Conservation (phyloP, 148 eudicot genomes). For the Chenopodium formosanum region DNA sequence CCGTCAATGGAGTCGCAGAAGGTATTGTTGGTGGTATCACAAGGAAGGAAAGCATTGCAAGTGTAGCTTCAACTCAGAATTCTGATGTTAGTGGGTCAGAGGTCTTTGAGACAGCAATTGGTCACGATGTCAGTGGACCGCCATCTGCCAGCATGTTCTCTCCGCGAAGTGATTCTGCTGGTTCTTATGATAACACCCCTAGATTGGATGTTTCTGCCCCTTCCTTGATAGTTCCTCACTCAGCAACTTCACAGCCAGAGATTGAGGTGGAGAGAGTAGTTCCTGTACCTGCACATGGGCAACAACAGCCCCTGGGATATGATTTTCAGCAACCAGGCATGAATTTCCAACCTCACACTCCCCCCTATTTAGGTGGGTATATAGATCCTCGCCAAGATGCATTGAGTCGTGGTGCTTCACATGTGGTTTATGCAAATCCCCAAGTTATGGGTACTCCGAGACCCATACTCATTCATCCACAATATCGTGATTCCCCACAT, state of each 20-base stretch:
- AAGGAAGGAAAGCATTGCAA: slow-evolving; percentile 69
- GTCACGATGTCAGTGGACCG: slow-evolving; percentile 43
- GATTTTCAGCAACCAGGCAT: slow-evolving; percentile 46
- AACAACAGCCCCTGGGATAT: slow-evolving; percentile 34
- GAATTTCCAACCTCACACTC: slow-evolving; percentile 40
- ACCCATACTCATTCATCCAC: slow-evolving; percentile 54
- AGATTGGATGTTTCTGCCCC: slow-evolving; percentile 40
- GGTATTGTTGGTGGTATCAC: slow-evolving; percentile 42
- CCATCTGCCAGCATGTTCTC: slow-evolving; percentile 43
- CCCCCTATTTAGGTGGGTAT: slow-evolving; percentile 57
- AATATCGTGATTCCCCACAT: slow-evolving; percentile 42
- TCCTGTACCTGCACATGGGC: slow-evolving; percentile 37
- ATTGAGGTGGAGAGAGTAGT: slow-evolving; percentile 43
- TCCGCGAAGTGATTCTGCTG: slow-evolving; percentile 42
- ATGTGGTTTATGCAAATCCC: slow-evolving; percentile 53
- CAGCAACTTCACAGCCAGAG: slow-evolving; percentile 36
- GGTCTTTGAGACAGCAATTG: slow-evolving; percentile 39
- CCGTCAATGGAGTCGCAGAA: slow-evolving; percentile 72
- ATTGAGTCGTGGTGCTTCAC: slow-evolving; percentile 43
- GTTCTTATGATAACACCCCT: slow-evolving; percentile 40
- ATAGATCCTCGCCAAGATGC: slow-evolving; percentile 63
- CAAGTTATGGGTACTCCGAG: slow-evolving; percentile 51
- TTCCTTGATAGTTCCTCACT: slow-evolving; percentile 32
- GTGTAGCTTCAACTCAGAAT: slow-evolving; percentile 78
- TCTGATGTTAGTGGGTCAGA: slow-evolving; percentile 80